Evolutionary conservation across 441 rosid genomes (phyloP).

Genomic region (Melastoma candidum): DNA sequence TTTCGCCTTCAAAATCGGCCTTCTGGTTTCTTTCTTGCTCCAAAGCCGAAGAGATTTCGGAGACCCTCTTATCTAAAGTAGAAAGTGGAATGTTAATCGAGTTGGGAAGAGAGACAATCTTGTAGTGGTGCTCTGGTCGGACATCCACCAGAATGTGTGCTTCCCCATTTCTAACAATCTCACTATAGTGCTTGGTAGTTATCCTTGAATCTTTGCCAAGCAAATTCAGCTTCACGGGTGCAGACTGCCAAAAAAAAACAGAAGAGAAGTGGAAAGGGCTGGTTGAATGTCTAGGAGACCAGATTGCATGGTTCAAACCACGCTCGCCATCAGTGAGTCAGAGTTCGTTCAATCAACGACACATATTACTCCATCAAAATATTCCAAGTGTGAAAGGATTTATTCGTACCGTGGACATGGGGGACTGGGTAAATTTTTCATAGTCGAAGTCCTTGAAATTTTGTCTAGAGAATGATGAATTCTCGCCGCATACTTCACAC

Average conservation of each 20-base stretch:
- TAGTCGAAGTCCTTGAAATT: conserved; percentile 67
- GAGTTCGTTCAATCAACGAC: too few species aligned
- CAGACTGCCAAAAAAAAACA: conserved; percentile 25
- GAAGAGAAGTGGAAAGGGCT: not conserved
- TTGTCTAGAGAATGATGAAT: conserved; percentile 39
- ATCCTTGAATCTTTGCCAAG: conserved; percentile 57
- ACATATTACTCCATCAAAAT: too few species aligned
- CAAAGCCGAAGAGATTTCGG: conserved; percentile 53
- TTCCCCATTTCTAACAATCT: conserved; percentile 34
- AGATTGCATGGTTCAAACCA: too few species aligned
- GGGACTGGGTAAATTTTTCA: conserved; percentile 80
- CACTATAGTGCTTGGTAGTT: conserved; percentile 48
- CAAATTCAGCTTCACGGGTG: conserved; percentile 50
- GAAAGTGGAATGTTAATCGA: conserved; percentile 65
- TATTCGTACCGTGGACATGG: conserved; percentile 35
- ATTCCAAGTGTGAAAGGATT: too few species aligned
- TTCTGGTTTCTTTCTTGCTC: conserved; percentile 28
- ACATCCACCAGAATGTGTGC: conserved; percentile 61
- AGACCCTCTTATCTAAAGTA: conserved; percentile 45
- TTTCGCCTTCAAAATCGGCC: conserved; percentile 14
- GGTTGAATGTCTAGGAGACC: not conserved
- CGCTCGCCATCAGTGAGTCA: too few species aligned
- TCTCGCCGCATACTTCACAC: conserved; percentile 75
- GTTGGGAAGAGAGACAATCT: conserved; percentile 74
- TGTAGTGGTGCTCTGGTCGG: conserved; percentile 75